Conservation (phyloP, 202 grass and related monocot genomes). For the Eragrostis tef region DNA sequence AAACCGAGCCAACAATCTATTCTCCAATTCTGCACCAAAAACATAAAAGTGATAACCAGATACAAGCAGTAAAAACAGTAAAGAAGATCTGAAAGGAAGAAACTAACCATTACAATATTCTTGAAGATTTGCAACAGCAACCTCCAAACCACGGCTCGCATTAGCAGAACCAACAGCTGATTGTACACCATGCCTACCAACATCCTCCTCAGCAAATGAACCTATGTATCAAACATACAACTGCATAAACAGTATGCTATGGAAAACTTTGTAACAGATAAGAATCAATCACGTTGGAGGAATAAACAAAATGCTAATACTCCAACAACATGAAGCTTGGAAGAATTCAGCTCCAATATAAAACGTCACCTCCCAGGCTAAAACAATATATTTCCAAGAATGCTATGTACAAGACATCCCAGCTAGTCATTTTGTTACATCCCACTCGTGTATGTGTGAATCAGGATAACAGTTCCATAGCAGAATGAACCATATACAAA, state of each 20-base stretch:
- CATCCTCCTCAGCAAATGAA: constrained; percentile 98
- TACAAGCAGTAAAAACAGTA: constrained; percentile 36
- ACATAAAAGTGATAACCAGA: constrained; percentile 31
- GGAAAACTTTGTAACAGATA: background rate
- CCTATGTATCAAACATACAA: constrained; percentile 53
- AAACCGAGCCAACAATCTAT: constrained; percentile 94
- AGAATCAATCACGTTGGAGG: background rate
- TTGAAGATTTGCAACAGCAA: constrained; percentile 99
- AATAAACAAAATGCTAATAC: too few relatives aligned
- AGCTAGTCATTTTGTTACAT: background rate
- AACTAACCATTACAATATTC: constrained; percentile 97
- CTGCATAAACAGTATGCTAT: constrained; percentile 3
- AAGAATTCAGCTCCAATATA: constrained; percentile 8
- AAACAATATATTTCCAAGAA: constrained; percentile 8
- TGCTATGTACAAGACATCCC: background rate
- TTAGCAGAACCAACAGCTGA: constrained; percentile 87
- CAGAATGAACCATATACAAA: constrained; percentile 10
- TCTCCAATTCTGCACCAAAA: constrained; percentile 85
- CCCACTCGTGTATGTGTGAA: background rate
- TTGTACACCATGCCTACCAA: constrained; percentile 83
- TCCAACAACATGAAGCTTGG: constrained; percentile 22
- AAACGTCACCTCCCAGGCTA: constrained; percentile 21
- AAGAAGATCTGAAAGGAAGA: constrained; percentile 24
- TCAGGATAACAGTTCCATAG: constrained; percentile 10
- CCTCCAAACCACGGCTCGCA: constrained; percentile 97